Conservation (phyloP, 148 eudicot species). For the Limonium bicolor region DNA sequence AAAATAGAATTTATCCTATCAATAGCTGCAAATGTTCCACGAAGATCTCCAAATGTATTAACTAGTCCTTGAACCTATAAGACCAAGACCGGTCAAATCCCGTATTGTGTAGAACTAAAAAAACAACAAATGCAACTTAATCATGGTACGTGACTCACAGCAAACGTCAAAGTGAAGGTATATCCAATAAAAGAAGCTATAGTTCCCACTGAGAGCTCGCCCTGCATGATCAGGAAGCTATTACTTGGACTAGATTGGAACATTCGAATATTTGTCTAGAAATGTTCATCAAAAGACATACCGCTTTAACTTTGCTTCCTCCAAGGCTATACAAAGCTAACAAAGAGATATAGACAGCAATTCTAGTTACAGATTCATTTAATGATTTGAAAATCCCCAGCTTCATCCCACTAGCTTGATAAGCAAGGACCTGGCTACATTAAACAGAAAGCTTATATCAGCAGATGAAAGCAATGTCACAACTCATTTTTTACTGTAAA, state of each 20-base stretch:
- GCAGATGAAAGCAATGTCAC: neutral
- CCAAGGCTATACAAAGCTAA: constrained; percentile 83
- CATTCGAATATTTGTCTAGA: neutral
- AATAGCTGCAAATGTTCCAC: constrained; percentile 83
- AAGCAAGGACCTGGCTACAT: constrained; percentile 52
- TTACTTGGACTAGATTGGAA: no score
- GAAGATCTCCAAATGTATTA: constrained; percentile 94
- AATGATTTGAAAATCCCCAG: constrained; percentile 73
- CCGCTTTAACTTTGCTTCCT: constrained; percentile 91
- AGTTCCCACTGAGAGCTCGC: constrained; percentile 81
- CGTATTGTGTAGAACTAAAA: no score
- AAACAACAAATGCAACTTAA: no score
- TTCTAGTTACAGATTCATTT: constrained; percentile 79
- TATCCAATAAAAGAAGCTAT: constrained; percentile 93
- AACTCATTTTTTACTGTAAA: no score
- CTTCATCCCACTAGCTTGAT: constrained; percentile 74
- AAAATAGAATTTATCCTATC: constrained; percentile 91
- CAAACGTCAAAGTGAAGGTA: constrained; percentile 92
- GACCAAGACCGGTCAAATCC: no score
- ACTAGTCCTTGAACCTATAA: constrained; percentile 94
- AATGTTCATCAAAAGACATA: constrained; percentile 17
- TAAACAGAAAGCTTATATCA: constrained; percentile 8
- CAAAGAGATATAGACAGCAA: constrained; percentile 82
- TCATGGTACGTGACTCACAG: constrained; percentile 48
- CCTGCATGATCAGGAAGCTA: constrained; percentile 61